Base-by-base conservation (phyloP, 495 filamentous ascomycete genomes). In the Aspergillus panamensis region DNA sequence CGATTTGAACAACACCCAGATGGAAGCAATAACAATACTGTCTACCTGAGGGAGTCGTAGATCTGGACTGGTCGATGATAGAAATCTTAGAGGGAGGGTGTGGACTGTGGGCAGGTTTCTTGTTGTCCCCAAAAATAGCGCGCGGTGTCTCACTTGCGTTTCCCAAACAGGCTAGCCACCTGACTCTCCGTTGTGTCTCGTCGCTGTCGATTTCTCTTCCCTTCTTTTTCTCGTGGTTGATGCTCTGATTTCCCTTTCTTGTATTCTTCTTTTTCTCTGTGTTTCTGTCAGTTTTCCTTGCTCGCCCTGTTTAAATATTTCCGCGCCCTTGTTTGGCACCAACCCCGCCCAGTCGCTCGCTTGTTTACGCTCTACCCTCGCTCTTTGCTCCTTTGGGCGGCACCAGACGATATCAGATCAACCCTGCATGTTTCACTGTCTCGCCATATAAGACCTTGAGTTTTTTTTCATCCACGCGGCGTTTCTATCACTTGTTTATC, bases 51-150 rank as follows among this genome's bases (percentile, higher is more conserved):
- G n/a, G n/a, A n/a, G n/a, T n/a, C n/a, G 25, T 25, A 25, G 25
- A 2, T 25, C 25, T 25, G 25, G 25, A 25, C 25, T 25, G 2
- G 25, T 25, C 25, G 25, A 25, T 25, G 2, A 25, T 19, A 7
- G n/a, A 4, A 45, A 45, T 20, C n/a, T 45, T 3, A 39, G 35
- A 39, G 35, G n/a, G 35, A 21, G 31, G 39, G 52, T 25, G n/a
- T n/a, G n/a, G 40, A 48, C 44, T 32, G 19, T 30, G 33, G 53
- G 42, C 39, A 2, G 30, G 6, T 44, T 58, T 54, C 62, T 61
- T 32, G 61, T 55, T 55, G 51, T 21, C 10, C 14, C 43, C 60
- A 66, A 63, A 66, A 66, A 66, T 63, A 66, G 61, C 25, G 25
- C 25, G 44, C 37, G 14, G 42, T 66, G 64, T 66, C 64, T 66